Base-by-base conservation (phyloP, 208 protist species). In the Wallacemonas sp. region DNA sequence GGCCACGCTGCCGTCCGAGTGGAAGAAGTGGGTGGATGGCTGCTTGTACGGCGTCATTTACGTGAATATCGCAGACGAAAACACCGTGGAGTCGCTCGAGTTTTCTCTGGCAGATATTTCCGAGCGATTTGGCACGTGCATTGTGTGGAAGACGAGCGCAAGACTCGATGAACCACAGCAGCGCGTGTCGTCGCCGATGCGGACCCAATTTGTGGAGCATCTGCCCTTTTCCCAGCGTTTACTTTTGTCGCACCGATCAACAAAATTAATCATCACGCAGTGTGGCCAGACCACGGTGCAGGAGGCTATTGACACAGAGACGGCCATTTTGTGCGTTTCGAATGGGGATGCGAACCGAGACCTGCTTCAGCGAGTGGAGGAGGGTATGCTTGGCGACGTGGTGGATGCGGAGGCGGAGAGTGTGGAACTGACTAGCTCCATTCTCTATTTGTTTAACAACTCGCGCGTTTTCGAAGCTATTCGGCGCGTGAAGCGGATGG, bases 191-290 rank as follows among this genome's bases (percentile, higher is more conserved):
- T 16, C 42, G 23, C 3, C 14, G 12, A 44, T 65, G 20, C 23
- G 32, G 59, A 26, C 36, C 10, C 36, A 41, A 14, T 41, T 65
- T 41, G 28, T 44, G 25, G n/a, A 61, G 3, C 33, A 38, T 32
- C 28, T 74, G n/a, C 29, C 49, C 18, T 64, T 72, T 39, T 73
- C 61, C 16, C 33, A 10, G 38, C 46, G 54, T 33, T 38, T 26
- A 11, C 14, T 79, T 36, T 61, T 81, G 16, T 11, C 44, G 33
- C 63, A 81, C 45, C 42, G 31, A 1, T 48, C 55, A 42, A 67
- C 69, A n/a, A 72, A 63, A 23, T 32, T 71, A 0, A 50, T 81
- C 65, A 39, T 81, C 20, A 69, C 70, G 8, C 48, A 72, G 32
- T 81, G 68, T 42, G 61, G 64, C 1, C 20, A 64, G 18, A 48